Conservation (phyloP, 2,329 filamentous ascomycete genomes). For the Diaporthe sp. region DNA sequence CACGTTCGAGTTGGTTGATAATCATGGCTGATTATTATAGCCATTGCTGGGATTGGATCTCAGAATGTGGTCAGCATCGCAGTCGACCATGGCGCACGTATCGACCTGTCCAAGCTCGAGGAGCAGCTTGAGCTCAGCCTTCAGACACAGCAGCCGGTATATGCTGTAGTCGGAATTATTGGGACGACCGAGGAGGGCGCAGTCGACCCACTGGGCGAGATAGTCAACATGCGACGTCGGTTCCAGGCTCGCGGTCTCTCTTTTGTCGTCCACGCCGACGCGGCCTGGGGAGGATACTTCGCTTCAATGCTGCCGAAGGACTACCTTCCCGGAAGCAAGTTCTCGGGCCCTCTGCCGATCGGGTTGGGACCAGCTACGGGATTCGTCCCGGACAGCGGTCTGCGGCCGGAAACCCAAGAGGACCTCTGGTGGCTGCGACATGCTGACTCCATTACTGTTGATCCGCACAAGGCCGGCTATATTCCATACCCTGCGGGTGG, state of each 20-base stretch:
- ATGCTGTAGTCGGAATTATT: constrained; percentile 60
- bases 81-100: constrained; percentile 56
- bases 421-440: constrained; percentile 56
- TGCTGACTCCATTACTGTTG: constrained; percentile 62
- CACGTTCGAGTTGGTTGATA: background rate
- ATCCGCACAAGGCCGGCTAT: constrained; percentile 63
- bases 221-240: constrained; percentile 56
- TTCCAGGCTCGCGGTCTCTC: constrained; percentile 59
- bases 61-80: constrained; percentile 56
- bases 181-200: constrained; percentile 64
- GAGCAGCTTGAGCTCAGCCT: constrained; percentile 50
- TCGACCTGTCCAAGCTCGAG: constrained; percentile 53
- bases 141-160: constrained; percentile 52
- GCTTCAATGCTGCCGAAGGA: constrained; percentile 57
- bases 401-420: constrained; percentile 54
- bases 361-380: constrained; percentile 36
- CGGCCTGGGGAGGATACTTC: constrained; percentile 66
- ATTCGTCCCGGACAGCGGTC: constrained; percentile 53
- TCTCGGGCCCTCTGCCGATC: constrained; percentile 40
- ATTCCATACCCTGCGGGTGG: constrained; percentile 62
- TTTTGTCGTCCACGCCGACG: constrained; percentile 62
- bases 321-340: constrained; percentile 47
- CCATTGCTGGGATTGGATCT: constrained; percentile 60
- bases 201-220: constrained; percentile 56
- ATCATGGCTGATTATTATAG: constrained; percentile 44